Evolutionary conservation across 2,329 filamentous ascomycete genomes (phyloP).

Genomic region (Aspergillus pseudotamarii): DNA sequence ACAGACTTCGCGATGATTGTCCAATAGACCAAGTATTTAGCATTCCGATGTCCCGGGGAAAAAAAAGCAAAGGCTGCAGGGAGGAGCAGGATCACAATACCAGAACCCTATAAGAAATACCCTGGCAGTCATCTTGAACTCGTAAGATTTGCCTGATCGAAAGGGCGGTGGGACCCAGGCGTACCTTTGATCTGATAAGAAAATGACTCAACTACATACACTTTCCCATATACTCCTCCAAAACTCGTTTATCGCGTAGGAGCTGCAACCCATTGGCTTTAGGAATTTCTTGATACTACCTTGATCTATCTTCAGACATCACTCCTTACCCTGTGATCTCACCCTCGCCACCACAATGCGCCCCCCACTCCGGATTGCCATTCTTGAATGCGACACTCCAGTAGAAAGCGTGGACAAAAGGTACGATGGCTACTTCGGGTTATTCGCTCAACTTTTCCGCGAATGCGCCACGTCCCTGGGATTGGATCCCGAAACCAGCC

Average conservation of each 20-base stretch:
- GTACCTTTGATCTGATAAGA: neutral
- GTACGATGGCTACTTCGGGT: conserved; percentile 72
- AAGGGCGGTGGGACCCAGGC: neutral
- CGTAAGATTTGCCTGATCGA: neutral
- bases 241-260: neutral
- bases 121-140: neutral
- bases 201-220: neutral
- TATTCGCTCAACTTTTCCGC: conserved; percentile 65
- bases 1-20: neutral
- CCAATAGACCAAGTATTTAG: neutral
- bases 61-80: neutral
- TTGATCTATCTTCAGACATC: neutral
- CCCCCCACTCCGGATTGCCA: conserved; percentile 71
- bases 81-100: neutral
- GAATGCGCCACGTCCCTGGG: conserved; percentile 54
- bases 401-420: conserved; percentile 63
- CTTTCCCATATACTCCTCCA: neutral
- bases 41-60: neutral
- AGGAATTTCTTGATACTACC: no score
- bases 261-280: neutral
- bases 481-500: conserved; percentile 40
- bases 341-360: conserved; percentile 29
- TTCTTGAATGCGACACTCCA: conserved; percentile 86
- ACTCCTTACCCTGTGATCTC: neutral
- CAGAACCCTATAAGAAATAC: neutral